These are phyloP conservation scores for Phialophora verrucosa DNA, from an alignment of 2,329 filamentous ascomycete genomes.

Conservation along the genomic window DNA sequence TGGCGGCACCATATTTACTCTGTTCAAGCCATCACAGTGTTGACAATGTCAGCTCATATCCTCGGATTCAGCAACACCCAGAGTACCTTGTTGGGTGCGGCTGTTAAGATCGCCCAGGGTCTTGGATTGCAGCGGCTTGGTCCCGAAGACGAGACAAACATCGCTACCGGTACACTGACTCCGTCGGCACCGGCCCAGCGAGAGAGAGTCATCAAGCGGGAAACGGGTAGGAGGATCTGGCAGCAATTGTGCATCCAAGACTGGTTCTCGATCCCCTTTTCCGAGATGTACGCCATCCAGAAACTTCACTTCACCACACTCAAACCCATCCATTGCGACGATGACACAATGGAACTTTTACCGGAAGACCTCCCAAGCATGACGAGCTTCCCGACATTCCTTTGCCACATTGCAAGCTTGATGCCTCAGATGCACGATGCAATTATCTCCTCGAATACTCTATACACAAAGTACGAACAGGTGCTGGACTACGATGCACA, in stretches of 20 bases:
- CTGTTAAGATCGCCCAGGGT: slow-evolving; percentile 55
- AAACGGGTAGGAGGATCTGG: slow-evolving; percentile 50
- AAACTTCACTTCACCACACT: slow-evolving; percentile 45
- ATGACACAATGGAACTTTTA: slow-evolving; percentile 42
- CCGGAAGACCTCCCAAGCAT: slow-evolving; percentile 41
- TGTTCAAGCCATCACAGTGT: slow-evolving; percentile 55
- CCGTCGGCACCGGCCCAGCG: slow-evolving; percentile 22
- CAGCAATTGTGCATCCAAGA: slow-evolving; percentile 49
- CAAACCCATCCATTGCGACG: slow-evolving; percentile 46
- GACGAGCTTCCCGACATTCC: slow-evolving; percentile 46
- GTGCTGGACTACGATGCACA: slow-evolving; percentile 50
- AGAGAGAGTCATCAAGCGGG: slow-evolving; percentile 38
- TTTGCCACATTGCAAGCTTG: slow-evolving; percentile 47
- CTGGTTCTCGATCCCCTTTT: slow-evolving; percentile 52
- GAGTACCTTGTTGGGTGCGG: slow-evolving; percentile 53
- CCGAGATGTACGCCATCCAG: slow-evolving; percentile 48
- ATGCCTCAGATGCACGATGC: slow-evolving; percentile 50
- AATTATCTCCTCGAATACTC: slow-evolving; percentile 44
- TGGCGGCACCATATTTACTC: slow-evolving; percentile 51
- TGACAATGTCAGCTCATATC: slow-evolving; percentile 58
- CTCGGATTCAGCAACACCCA: slow-evolving; percentile 58
- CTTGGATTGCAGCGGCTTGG: slow-evolving; percentile 54
- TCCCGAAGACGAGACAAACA: slow-evolving; percentile 37
- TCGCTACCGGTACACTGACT: slow-evolving; percentile 12
- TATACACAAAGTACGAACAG: slow-evolving; percentile 50